Percentiles rank a stretch among this genome's conserved stretches.
These are phyloP conservation scores for Barnettozyma californica DNA, from an alignment of 805 yeast species.

Conservation along the genomic window DNA sequence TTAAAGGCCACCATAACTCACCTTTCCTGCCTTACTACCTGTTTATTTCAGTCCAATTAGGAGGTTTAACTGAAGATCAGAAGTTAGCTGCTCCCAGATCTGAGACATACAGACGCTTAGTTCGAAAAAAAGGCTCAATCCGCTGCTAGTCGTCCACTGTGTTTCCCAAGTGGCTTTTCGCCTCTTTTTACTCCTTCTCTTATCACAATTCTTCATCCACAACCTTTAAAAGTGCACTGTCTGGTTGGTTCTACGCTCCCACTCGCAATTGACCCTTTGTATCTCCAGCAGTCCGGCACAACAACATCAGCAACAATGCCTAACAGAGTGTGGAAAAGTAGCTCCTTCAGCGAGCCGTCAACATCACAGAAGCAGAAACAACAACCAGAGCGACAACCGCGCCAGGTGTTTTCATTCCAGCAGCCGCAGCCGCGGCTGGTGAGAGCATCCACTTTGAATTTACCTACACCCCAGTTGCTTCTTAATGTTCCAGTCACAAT, in stretches of 20 bases:
- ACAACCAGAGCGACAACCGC: constrained; percentile 3
- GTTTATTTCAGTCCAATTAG: too few relatives aligned
- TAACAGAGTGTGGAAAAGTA: constrained; percentile 5
- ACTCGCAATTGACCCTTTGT: background rate
- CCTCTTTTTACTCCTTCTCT: background rate
- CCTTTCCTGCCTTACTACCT: too few relatives aligned
- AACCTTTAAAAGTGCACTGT: background rate
- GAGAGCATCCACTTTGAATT: constrained; percentile 13
- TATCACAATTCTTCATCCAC: background rate
- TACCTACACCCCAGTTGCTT: constrained; percentile 2
- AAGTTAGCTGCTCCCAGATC: background rate
- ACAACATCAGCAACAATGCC: background rate
- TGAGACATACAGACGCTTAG: background rate
- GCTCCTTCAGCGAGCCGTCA: constrained; percentile 1
- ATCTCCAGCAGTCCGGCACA: background rate
- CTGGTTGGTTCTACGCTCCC: background rate
- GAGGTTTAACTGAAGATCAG: too few relatives aligned
- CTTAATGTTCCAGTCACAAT: constrained; percentile 16
- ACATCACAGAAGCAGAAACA: constrained; percentile 5
- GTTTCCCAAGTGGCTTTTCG: background rate
- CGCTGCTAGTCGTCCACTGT: background rate
- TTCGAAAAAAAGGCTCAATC: background rate
- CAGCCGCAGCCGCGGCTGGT: constrained; percentile 12
- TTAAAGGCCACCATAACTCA: too few relatives aligned
- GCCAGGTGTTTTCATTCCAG: background rate